Evolutionary conservation across 192 early-diverging fungal species (phyloP).

Genomic region (Coemansia sp.): DNA sequence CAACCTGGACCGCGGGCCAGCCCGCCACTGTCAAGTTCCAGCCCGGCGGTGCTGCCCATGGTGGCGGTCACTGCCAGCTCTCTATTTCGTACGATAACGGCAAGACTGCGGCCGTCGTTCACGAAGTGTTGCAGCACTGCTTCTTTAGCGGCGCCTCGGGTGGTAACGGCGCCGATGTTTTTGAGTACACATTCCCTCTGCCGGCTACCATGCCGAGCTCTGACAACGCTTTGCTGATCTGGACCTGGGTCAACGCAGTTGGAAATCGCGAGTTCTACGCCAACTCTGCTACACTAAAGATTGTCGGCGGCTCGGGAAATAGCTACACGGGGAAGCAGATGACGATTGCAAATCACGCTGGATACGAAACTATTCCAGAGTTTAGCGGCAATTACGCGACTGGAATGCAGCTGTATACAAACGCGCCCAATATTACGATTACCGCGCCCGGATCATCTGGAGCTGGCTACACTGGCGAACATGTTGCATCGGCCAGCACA

Average conservation of each 20-base stretch:
- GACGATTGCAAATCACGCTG: slow-evolving; percentile 56
- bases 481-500: no score
- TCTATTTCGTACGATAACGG: slow-evolving; percentile 44
- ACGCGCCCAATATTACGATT: not conserved
- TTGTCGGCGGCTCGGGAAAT: slow-evolving; percentile 14
- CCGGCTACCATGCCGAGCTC: slow-evolving; percentile 7
- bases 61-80: slow-evolving; percentile 58
- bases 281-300: slow-evolving; percentile 60
- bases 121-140: slow-evolving; percentile 33
- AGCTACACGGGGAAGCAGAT: slow-evolving; percentile 41
- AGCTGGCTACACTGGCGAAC: no score
- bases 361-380: slow-evolving; percentile 52
- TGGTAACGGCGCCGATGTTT: no score
- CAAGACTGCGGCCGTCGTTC: slow-evolving; percentile 2
- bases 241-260: slow-evolving; percentile 69
- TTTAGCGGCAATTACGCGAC: slow-evolving; percentile 35
- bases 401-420: slow-evolving; percentile 20
- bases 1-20: no score
- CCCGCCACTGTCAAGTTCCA: no score
- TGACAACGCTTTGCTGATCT: slow-evolving; percentile 46
- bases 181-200: no score
- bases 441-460: no score
- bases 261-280: slow-evolving; percentile 70
- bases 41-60: no score
- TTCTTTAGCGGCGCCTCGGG: no score